Evolutionary conservation across 2,329 filamentous ascomycete genomes (phyloP).

Genomic region (Colletotrichum simmondsii): DNA sequence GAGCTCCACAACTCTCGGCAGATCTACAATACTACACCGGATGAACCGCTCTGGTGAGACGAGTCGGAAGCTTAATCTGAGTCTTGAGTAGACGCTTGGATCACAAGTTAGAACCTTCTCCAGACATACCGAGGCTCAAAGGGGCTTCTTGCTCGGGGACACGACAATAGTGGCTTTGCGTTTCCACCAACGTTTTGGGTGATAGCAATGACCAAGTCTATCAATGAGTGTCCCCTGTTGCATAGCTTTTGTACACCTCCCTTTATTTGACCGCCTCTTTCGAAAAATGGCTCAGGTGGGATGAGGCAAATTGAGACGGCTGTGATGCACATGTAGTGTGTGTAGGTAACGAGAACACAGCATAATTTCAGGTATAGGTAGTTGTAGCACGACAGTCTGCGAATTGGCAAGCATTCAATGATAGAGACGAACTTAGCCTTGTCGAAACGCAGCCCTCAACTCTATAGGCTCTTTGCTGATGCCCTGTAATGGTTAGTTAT

Average conservation of each 20-base stretch:
- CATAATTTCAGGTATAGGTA: no score
- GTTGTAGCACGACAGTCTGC: no score
- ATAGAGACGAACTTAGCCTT: no score
- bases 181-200: background rate
- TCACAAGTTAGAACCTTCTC: background rate
- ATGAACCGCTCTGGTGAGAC: background rate
- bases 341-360: no score
- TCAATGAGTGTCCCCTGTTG: background rate
- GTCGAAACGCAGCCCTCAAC: no score
- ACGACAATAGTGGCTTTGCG: background rate
- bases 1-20: conserved; percentile 15
- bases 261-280: background rate
- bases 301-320: background rate
- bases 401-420: no score
- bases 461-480: no score
- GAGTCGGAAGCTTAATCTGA: conserved; percentile 1
- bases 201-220: background rate
- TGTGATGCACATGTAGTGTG: background rate
- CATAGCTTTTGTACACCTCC: no score
- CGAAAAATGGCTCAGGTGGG: background rate
- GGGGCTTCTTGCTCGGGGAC: background rate
- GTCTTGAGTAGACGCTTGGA: background rate
- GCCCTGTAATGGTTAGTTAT: no score
- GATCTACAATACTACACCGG: background rate
- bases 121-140: background rate